Evolutionary conservation across 768 basidiomycete species (phyloP), one percentile per base, ranked within the genome.

Genomic region (Suillus lakei): DNA sequence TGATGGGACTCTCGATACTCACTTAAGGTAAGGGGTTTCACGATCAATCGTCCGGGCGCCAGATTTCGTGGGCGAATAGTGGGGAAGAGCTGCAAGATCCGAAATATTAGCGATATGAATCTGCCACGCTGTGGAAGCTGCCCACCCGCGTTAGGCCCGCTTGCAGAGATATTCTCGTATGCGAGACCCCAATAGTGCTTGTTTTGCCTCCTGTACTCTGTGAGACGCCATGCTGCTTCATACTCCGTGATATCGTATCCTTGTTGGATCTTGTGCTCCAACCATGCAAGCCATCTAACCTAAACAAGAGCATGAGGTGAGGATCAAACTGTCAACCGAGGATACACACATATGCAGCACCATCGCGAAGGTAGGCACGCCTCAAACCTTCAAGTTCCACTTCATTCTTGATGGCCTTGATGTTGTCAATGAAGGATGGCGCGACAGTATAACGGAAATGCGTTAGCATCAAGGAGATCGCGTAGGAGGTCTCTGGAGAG

Each of bases 231-330:
- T 1, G 88, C 93, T 15, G 96, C 96, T 73, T 96, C 93, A 81
- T 91, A 98, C 78, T 99, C 97, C 7, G 91, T 92, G 69, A 99
- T 90, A 66, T 90, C 86, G 72, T 91, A 92, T 59, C 91, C 91
- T 65, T 90, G 85, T 12, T 80, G 75, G 44, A 96, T 82, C 76
- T 93, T 91, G 64, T 87, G 78, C 64, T 98, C 95, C 2, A 99
- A 81, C 95, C 95, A 97, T 1, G 95, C 92, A 65, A 96, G 86
- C 88, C 95, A 99, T 72, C 83, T 84, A 51, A 88, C 85, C 88
- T 89, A 69, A 64, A 41, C 18, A 12, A 41, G 55, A 43, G 59
- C 53, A 65, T 58, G 34, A 43, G 66, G 66, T 70, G 38, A 71
- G 68, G 60, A 21, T 28, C 64, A 54, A 65, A 60, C 44, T 16